phyloP scores from a whole-genome alignment of 441 rosid species.

The Syzygium malaccense region DNA sequence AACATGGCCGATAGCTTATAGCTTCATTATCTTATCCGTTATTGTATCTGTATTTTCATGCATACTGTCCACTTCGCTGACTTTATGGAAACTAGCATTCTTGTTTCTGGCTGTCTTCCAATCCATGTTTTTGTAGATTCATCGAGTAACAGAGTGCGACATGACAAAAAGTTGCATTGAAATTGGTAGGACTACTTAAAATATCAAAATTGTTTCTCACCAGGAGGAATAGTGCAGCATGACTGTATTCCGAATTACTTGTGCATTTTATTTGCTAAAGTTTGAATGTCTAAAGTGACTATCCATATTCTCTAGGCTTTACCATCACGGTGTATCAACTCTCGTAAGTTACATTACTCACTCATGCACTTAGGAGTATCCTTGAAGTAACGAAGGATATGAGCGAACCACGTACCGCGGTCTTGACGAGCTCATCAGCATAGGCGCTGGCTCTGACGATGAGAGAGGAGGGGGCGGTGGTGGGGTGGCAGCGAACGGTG shows the following conservation, averaged over 20 bases:
- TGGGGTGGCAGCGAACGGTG: constrained; percentile 27
- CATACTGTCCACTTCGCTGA: not conserved
- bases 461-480: constrained; percentile 27
- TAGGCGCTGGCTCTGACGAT: constrained; percentile 69
- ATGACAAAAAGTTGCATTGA: not conserved
- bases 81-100: not conserved
- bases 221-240: not conserved
- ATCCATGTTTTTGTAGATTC: not conserved
- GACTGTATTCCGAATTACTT: not conserved
- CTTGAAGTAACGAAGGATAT: not conserved
- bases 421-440: constrained; percentile 89
- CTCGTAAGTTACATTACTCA: not conserved
- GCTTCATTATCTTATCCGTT: not conserved
- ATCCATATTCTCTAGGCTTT: not conserved
- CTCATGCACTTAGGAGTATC: not conserved
- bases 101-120: not conserved
- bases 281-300: not conserved
- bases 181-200: not conserved
- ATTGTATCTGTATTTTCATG: not conserved
- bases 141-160: not conserved
- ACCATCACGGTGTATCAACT: not conserved
- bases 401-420: constrained; percentile 46
- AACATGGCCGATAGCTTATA: not conserved
- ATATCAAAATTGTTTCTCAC: not conserved
- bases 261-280: not conserved